Percentiles rank a stretch among this genome's conserved stretches.
phyloP scores from a whole-genome alignment of 2,329 filamentous ascomycete species.

The Ophiostoma populinum region DNA sequence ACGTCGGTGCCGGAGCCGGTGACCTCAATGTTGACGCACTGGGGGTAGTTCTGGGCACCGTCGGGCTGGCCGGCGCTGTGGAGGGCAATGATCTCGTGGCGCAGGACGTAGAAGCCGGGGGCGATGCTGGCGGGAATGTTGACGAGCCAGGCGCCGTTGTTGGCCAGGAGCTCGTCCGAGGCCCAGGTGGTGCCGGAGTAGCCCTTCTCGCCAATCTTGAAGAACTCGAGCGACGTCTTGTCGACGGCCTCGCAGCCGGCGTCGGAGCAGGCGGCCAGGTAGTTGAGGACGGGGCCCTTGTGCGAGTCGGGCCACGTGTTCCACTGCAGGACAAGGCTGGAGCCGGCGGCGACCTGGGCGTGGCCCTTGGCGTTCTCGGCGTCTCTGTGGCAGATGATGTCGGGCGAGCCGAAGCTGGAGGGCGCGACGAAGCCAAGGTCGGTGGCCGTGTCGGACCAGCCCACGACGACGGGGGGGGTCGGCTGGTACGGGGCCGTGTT shows the following conservation, averaged over 20 bases:
- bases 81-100: constrained; percentile 30
- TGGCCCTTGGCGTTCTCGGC: constrained; percentile 15
- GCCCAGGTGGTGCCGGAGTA: constrained; percentile 15
- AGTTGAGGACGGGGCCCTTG: constrained; percentile 19
- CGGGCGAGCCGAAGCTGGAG: constrained; percentile 12
- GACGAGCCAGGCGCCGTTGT: constrained; percentile 32
- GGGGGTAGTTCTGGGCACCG: constrained; percentile 12
- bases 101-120: constrained; percentile 32
- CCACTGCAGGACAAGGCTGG: constrained; percentile 15
- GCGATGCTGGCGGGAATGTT: constrained; percentile 27
- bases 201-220: constrained; percentile 17
- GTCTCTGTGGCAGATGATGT: constrained; percentile 16
- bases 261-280: constrained; percentile 18
- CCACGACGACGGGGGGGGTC: constrained; percentile 15
- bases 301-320: constrained; percentile 15
- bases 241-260: constrained; percentile 18
- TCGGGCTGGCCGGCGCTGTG: constrained; percentile 10
- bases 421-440: constrained; percentile 16
- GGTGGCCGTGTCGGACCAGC: constrained; percentile 15
- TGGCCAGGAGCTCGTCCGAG: constrained; percentile 25
- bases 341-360: constrained; percentile 15
- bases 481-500: constrained; percentile 9
- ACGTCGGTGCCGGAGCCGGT: constrained; percentile 8
- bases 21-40: constrained; percentile 11
- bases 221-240: constrained; percentile 16